Conservation (phyloP, 306 rosid species). For the Lathyrus tuberosus region DNA sequence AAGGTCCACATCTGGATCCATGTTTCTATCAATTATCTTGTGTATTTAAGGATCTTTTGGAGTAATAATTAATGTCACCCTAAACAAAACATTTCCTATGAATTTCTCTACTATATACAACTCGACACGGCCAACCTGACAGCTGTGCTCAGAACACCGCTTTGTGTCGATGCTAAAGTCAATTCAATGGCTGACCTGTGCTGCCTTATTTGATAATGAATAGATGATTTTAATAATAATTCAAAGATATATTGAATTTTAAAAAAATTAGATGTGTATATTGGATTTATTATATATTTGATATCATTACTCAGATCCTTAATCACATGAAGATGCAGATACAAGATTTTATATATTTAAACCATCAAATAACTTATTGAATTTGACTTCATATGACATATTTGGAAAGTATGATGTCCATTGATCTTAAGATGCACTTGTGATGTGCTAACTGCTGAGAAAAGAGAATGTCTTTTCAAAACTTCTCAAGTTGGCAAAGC, state of each 20-base stretch:
- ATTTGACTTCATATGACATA: background rate
- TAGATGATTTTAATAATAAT: constrained; percentile 15
- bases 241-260: background rate
- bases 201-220: constrained; percentile 18
- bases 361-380: background rate
- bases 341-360: constrained; percentile 5
- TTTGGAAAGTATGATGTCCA: constrained; percentile 1
- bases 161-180: constrained; percentile 17
- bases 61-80: background rate
- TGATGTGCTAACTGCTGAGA: constrained; percentile 1
- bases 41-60: constrained; percentile 3
- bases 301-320: background rate
- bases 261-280: constrained; percentile 10
- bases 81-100: constrained; percentile 2
- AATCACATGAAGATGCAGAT: background rate
- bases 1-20: too few species aligned
- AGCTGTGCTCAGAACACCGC: constrained; percentile 29
- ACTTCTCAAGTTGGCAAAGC: constrained; percentile 13
- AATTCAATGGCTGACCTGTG: constrained; percentile 14
- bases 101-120: constrained; percentile 27
- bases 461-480: constrained; percentile 4
- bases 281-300: constrained; percentile 10
- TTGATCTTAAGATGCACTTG: constrained; percentile 10
- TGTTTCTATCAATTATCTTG: too few species aligned
- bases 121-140: constrained; percentile 22